Conservation (phyloP, 768 basidiomycete species). For the Russula emetica region DNA sequence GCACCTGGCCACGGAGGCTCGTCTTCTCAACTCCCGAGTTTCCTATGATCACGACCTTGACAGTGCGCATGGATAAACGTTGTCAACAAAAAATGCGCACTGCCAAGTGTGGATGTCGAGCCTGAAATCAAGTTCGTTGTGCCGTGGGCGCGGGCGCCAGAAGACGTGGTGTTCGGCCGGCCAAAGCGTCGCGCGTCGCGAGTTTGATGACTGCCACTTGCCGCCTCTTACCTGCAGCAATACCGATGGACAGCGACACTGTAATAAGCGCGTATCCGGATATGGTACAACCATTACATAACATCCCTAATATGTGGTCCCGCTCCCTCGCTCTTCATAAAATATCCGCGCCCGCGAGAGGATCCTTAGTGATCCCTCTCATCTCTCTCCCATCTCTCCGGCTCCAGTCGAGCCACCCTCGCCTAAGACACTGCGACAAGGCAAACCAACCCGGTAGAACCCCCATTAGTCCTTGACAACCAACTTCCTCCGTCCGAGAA, state of each 20-base stretch:
- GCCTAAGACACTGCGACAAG: neutral
- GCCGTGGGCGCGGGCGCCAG: neutral
- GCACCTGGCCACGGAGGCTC: slow-evolving; percentile 67
- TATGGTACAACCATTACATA: too few relatives aligned
- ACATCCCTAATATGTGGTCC: too few relatives aligned
- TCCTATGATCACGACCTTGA: slow-evolving; percentile 81
- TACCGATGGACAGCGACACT: neutral
- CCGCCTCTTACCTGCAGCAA: too few relatives aligned
- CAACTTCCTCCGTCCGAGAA: slow-evolving; percentile 26
- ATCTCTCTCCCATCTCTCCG: too few relatives aligned
- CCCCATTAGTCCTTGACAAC: neutral
- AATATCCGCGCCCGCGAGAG: too few relatives aligned
- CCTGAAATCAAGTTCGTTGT: neutral
- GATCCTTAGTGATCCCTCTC: too few relatives aligned
- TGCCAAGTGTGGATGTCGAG: too few relatives aligned
- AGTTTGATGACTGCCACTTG: neutral
- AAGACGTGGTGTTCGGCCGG: neutral
- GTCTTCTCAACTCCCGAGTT: slow-evolving; percentile 84
- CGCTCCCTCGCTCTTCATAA: too few relatives aligned
- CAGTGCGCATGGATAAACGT: slow-evolving; percentile 49
- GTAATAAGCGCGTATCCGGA: too few relatives aligned
- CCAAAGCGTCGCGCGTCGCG: neutral
- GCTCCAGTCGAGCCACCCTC: too few relatives aligned
- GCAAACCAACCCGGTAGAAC: neutral
- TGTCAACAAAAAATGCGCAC: too few relatives aligned